Evolutionary conservation across 768 basidiomycete species (phyloP).

Genomic region (Lanmaoa pseudosensibilis): DNA sequence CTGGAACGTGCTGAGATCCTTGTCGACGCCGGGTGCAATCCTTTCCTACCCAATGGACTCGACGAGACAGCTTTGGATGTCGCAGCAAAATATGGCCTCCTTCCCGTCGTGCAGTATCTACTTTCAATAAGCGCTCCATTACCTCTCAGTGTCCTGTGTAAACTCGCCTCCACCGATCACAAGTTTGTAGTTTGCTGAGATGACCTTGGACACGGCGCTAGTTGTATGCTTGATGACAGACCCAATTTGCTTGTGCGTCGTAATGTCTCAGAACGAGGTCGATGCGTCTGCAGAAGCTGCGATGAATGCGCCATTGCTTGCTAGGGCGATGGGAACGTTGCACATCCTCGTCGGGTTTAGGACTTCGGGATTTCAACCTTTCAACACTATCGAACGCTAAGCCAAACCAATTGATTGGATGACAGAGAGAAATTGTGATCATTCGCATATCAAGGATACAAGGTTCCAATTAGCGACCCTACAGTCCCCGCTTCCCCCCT

Average conservation of each 20-base stretch:
- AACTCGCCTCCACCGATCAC: too few species aligned
- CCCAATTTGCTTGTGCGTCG: too few species aligned
- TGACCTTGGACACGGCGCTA: too few species aligned
- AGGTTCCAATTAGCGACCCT: conserved; percentile 20
- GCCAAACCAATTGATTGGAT: background rate
- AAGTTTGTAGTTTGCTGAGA: too few species aligned
- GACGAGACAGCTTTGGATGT: background rate
- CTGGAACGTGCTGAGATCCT: background rate
- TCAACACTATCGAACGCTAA: background rate
- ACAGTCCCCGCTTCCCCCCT: conserved; percentile 23
- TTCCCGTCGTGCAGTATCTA: too few species aligned
- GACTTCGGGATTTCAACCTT: background rate
- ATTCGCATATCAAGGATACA: conserved; percentile 26
- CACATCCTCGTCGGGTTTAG: background rate
- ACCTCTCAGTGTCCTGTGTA: too few species aligned
- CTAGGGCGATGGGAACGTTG: too few species aligned
- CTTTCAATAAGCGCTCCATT: too few species aligned
- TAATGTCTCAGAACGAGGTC: too few species aligned
- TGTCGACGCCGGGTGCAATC: background rate
- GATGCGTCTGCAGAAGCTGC: too few species aligned
- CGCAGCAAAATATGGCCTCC: background rate
- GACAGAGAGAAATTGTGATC: conserved; percentile 7
- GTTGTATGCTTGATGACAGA: too few species aligned
- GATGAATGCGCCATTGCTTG: too few species aligned
- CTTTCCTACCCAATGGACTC: background rate